Base-by-base conservation (phyloP, 164 flowering plant species). In the Magnolia officinalis region DNA sequence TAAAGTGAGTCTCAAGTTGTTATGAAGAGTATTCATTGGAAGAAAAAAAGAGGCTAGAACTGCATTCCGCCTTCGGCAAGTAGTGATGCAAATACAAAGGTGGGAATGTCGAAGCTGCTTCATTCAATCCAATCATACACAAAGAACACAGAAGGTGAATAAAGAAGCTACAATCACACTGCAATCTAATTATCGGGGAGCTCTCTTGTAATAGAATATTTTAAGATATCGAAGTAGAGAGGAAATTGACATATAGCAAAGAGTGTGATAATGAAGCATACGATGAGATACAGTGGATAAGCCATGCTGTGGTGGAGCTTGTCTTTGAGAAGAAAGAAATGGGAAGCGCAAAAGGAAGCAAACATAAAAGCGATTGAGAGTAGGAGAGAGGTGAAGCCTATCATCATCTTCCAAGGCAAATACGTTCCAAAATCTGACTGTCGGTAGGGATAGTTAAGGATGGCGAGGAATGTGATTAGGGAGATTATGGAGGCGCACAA, bases 401-500 rank as follows among this genome's bases (percentile, higher is more conserved):
- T 6, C 13, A 80, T 19, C 6, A 80, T 67, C 65, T 70, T 73
- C 23, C 19, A 8, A 6, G 83, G 80, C 50, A 77, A 71, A 21
- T 31, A 31, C 11, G 14, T 50, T 1, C 13, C n/a, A 55, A 80
- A 80, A 10, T 83, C 81, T 0, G 37, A 14, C 50, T 71, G 78
- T 68, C 72, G 76, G 70, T 52, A 63, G 6, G 75, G 71, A 2
- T 81, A 81, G 1, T 81, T 83, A 70, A 81, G 74, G 59, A 81
- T 79, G 6, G 85, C 63, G 0, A 83, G 80, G 63, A 81, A 83
- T 74, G 74, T 74, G 31, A 74, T 45, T 1, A 83, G 24, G 2
- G 83, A 37, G 6, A 80, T 81, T 4, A 83, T 70, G 2, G 85
- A 81, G 52, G 29, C 69, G 75, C 77, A 74, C 8, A 83, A 77